Base-by-base conservation (phyloP, 768 basidiomycete species). In the Thelephora aurantiotincta region DNA sequence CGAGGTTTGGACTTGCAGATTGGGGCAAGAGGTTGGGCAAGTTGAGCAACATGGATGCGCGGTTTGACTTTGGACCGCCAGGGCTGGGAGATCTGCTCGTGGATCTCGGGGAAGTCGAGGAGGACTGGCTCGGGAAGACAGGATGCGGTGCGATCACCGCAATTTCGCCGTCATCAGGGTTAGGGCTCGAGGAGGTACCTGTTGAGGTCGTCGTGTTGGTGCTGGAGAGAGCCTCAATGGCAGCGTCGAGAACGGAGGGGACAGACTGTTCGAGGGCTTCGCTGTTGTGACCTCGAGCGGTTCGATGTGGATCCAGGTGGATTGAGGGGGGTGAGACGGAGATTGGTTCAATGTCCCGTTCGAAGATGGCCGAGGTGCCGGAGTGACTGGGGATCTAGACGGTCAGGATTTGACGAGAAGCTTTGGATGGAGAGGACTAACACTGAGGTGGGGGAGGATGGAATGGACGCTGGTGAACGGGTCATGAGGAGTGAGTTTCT, bases 351-450 rank as follows among this genome's bases (percentile, higher is more conserved):
- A 93, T 89, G 60, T 93, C 89, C 33, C 89, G 78, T 63, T 93
- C 89, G 51, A 93, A 93, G 49, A 92, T 93, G 34, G 89, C 88
- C 0, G 87, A 90, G 0, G 85, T 86, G 0, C 85, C 86, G 0
- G 86, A 90, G 56, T 85, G 77, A 45, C 65, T 68, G 54, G 53
- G 14, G 47, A 44, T 44, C 18, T 45, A 47, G 13, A 43, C 38
- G 26, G 33, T 52, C 53, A 20, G 43, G 12, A 58, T 50, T 34
- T 37, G 26, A 43, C 13, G 48, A 45, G 45, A 18, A 43, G 33
- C 37, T 16, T 35, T 22, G 36, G 45, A 35, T 22, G 35, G 33
- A 30, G 30, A 33, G 53, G 48, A 64, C 80, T 50, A 69, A 83
- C 80, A 85, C 75, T 33, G 83, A 85, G 16, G 83, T 83, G 2